A percentile compares a stretch with the other conserved stretches of the same genome.
Evolutionary conservation across 2,329 filamentous ascomycete species (phyloP).

Genomic region (Dichotomopilus funicola): DNA sequence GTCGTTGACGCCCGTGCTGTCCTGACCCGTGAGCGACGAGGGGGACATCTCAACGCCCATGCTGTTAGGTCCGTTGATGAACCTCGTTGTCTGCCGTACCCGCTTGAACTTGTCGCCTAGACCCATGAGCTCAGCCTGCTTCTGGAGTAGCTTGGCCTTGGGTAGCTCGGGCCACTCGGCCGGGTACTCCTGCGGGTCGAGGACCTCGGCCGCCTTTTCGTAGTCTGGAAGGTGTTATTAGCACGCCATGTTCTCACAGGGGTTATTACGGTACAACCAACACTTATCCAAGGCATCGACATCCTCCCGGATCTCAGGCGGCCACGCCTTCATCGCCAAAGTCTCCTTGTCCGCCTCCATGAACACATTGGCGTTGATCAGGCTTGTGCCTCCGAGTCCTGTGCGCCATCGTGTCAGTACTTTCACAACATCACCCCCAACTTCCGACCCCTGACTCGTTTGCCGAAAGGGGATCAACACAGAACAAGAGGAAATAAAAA

Average conservation of each 20-base stretch:
- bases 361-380: slow-evolving; percentile 64
- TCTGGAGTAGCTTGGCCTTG: slow-evolving; percentile 52
- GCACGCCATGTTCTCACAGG: too few species aligned
- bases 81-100: slow-evolving; percentile 57
- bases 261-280: slow-evolving; percentile 28
- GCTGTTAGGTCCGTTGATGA: slow-evolving; percentile 53
- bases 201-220: slow-evolving; percentile 45
- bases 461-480: neutral
- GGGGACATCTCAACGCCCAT: slow-evolving; percentile 59
- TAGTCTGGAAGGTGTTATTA: slow-evolving; percentile 42
- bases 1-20: slow-evolving; percentile 59
- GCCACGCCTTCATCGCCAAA: slow-evolving; percentile 51
- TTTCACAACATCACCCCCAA: neutral
- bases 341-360: slow-evolving; percentile 51
- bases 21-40: slow-evolving; percentile 55
- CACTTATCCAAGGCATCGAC: slow-evolving; percentile 41
- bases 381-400: slow-evolving; percentile 58
- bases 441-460: too few species aligned
- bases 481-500: neutral
- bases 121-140: slow-evolving; percentile 48
- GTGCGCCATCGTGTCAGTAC: slow-evolving; percentile 12
- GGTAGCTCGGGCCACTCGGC: slow-evolving; percentile 48
- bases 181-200: slow-evolving; percentile 55
- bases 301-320: slow-evolving; percentile 45
- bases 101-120: slow-evolving; percentile 47